phyloP scores from a whole-genome alignment of 129 eudicot genomes.

The Saposhnikovia divaricata region DNA sequence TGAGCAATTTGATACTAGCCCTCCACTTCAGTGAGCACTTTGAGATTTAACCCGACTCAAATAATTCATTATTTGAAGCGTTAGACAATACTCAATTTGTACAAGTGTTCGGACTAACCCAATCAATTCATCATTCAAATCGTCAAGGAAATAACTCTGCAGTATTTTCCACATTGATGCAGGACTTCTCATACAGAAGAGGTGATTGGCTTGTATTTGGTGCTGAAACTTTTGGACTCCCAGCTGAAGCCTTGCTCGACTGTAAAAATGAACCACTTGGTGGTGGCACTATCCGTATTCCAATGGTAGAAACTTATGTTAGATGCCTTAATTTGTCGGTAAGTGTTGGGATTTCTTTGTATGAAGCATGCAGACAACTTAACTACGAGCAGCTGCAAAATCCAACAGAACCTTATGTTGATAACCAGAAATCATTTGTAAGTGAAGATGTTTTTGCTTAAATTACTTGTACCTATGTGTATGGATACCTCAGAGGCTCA shows the following conservation, averaged over 20 bases:
- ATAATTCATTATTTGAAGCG: neutral
- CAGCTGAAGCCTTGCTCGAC: constrained; percentile 77
- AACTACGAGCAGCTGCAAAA: constrained; percentile 72
- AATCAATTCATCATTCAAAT: neutral
- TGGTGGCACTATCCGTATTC: constrained; percentile 73
- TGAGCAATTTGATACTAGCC: no score
- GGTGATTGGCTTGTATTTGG: constrained; percentile 99
- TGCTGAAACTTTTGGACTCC: constrained; percentile 83
- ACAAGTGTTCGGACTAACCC: neutral
- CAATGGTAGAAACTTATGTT: constrained; percentile 95
- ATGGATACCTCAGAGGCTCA: neutral
- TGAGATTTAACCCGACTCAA: no score
- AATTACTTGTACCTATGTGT: constrained; percentile 8
- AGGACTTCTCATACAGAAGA: constrained; percentile 69
- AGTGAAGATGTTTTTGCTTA: constrained; percentile 78
- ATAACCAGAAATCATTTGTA: constrained; percentile 29
- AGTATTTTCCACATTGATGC: constrained; percentile 4
- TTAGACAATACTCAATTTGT: neutral
- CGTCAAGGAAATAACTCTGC: neutral
- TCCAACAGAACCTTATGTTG: constrained; percentile 29
- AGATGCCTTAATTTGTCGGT: constrained; percentile 91
- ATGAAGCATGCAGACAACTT: constrained; percentile 91
- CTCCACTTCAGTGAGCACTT: no score
- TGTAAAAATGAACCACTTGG: constrained; percentile 57
- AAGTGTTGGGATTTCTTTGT: constrained; percentile 89